These are phyloP conservation scores for Aspergillus mulundensis DNA, from an alignment of 495 filamentous ascomycete species.

Conservation along the genomic window DNA sequence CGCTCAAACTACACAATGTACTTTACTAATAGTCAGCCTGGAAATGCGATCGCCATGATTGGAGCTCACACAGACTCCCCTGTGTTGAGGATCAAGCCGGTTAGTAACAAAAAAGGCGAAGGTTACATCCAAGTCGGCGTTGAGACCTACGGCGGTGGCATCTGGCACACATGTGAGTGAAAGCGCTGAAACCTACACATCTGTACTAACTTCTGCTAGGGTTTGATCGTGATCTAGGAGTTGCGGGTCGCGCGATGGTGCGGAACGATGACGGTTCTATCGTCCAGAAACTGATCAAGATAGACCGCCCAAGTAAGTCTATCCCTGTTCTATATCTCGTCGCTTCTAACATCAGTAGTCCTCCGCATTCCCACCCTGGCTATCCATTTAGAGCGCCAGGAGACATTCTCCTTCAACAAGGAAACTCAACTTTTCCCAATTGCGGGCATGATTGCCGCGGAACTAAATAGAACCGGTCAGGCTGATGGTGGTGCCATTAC, in stretches of 20 bases:
- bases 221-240: constrained; percentile 93
- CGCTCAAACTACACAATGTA: neutral
- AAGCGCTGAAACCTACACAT: neutral
- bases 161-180: constrained; percentile 58
- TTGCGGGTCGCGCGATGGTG: constrained; percentile 86
- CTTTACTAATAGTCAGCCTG: constrained; percentile 47
- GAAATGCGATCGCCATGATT: constrained; percentile 91
- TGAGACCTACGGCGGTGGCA: constrained; percentile 91
- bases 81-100: constrained; percentile 84
- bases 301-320: constrained; percentile 73
- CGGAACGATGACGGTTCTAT: constrained; percentile 69
- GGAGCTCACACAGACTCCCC: constrained; percentile 97
- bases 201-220: constrained; percentile 37
- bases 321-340: neutral
- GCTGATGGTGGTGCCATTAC: constrained; percentile 28
- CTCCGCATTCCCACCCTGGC: constrained; percentile 88
- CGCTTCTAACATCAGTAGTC: constrained; percentile 38
- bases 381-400: constrained; percentile 84
- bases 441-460: constrained; percentile 76
- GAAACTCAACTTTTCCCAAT: constrained; percentile 95
- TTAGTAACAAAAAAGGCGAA: constrained; percentile 79
- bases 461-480: constrained; percentile 70
- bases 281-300: constrained; percentile 80
- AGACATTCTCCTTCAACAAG: constrained; percentile 89
- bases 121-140: constrained; percentile 96